A percentile compares a stretch with the other conserved stretches of the same genome.
phyloP scores from a whole-genome alignment of 2,329 filamentous ascomycete species.

The Thielaviopsis populi region DNA sequence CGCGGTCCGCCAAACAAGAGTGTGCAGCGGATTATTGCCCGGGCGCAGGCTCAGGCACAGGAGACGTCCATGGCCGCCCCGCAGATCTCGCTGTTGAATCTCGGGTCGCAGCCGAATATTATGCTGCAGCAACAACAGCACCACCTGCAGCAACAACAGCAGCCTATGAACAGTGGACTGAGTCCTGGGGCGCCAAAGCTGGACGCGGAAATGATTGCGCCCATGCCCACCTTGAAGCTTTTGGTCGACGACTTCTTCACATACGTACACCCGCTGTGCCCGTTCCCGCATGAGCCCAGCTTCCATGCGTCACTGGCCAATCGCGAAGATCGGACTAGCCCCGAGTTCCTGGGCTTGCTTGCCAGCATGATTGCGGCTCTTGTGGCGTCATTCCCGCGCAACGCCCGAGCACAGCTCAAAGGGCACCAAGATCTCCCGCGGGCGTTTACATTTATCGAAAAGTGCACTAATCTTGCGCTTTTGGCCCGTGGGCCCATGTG shows the following conservation, averaged over 20 bases:
- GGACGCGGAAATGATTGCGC: slow-evolving; percentile 55
- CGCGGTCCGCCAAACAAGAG: slow-evolving; percentile 42
- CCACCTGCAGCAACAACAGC: background rate
- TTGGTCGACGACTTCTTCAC: slow-evolving; percentile 73
- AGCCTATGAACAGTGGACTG: background rate
- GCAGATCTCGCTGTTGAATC: slow-evolving; percentile 10
- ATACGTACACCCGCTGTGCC: slow-evolving; percentile 61
- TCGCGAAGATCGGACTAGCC: slow-evolving; percentile 50
- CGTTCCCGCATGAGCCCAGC: slow-evolving; percentile 65
- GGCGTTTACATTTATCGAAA: slow-evolving; percentile 53
- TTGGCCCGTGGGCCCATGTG: slow-evolving; percentile 46
- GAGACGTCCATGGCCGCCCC: slow-evolving; percentile 35
- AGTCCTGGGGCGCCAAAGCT: slow-evolving; percentile 21
- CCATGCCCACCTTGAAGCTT: slow-evolving; percentile 50
- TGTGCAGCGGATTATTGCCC: slow-evolving; percentile 17
- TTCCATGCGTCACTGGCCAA: slow-evolving; percentile 54
- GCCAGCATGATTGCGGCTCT: slow-evolving; percentile 60
- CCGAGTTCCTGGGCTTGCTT: slow-evolving; percentile 53
- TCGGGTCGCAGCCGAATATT: slow-evolving; percentile 7
- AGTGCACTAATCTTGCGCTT: slow-evolving; percentile 54
- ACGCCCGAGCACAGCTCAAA: slow-evolving; percentile 54
- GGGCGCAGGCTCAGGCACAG: slow-evolving; percentile 30
- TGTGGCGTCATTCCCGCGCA: slow-evolving; percentile 63
- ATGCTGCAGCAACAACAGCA: background rate
- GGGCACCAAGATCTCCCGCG: slow-evolving; percentile 51